Evolutionary conservation across 2,329 filamentous ascomycete genomes (phyloP).

Genomic region (Calonectria hawksworthii): DNA sequence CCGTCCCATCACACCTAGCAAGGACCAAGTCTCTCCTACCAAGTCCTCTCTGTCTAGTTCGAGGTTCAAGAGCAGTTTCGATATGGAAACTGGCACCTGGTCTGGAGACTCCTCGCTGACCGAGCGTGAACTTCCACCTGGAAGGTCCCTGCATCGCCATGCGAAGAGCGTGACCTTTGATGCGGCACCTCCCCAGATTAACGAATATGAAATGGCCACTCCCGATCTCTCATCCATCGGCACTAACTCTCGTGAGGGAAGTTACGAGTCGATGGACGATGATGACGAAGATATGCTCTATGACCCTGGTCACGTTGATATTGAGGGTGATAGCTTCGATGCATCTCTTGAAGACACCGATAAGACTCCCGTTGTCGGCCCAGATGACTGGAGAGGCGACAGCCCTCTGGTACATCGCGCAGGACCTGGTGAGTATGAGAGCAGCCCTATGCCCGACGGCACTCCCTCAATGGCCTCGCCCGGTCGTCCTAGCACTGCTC

Average conservation of each 20-base stretch:
- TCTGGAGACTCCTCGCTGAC: conserved; percentile 74
- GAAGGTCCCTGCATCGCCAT: conserved; percentile 82
- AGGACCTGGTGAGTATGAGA: conserved; percentile 66
- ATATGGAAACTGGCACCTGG: conserved; percentile 78
- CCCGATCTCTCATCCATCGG: conserved; percentile 94
- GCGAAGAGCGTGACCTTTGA: conserved; percentile 99
- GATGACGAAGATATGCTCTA: conserved; percentile 73
- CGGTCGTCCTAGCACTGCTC: conserved; percentile 69
- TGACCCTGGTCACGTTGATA: conserved; percentile 66
- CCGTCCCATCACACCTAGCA: conserved; percentile 69
- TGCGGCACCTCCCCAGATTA: conserved; percentile 90
- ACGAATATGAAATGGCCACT: conserved; percentile 98
- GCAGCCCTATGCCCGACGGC: conserved; percentile 75
- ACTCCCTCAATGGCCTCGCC: conserved; percentile 57
- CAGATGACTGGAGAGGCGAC: conserved; percentile 93
- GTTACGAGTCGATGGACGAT: conserved; percentile 87
- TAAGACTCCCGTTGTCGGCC: conserved; percentile 97
- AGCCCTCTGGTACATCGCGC: conserved; percentile 58
- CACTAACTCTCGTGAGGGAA: conserved; percentile 91
- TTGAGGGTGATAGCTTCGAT: conserved; percentile 90
- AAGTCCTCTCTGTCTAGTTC: conserved; percentile 88
- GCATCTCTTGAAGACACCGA: conserved; percentile 95
- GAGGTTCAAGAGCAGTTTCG: conserved; percentile 77
- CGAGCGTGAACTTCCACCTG: conserved; percentile 72
- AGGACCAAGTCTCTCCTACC: conserved; percentile 81